Conservation (phyloP, 1,284 basidiomycete genomes). For the Sporisorium exsertum region DNA sequence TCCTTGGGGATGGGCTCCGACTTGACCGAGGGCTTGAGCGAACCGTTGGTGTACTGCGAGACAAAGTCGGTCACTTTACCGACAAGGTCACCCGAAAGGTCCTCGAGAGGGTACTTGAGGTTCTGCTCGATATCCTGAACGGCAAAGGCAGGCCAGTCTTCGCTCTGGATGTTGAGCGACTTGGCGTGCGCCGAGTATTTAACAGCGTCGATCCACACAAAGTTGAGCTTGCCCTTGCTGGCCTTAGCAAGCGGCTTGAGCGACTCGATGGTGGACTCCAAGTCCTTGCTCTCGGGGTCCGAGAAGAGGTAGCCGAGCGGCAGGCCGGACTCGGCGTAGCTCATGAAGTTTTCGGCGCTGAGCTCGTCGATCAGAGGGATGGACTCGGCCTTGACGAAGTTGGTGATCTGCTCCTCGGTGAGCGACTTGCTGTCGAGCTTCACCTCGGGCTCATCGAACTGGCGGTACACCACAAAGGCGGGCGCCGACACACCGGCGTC, state of each 20-base stretch:
- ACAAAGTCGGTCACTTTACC: constrained; percentile 75
- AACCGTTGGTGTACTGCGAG: constrained; percentile 78
- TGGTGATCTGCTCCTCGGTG: constrained; percentile 73
- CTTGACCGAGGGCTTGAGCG: constrained; percentile 87
- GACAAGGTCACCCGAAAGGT: constrained; percentile 74
- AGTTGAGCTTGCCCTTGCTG: constrained; percentile 90
- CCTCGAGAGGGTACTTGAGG: constrained; percentile 90
- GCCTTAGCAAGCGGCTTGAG: constrained; percentile 82
- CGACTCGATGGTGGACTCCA: constrained; percentile 77
- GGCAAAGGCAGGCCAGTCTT: constrained; percentile 92
- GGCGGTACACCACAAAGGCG: constrained; percentile 89
- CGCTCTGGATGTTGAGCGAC: constrained; percentile 83
- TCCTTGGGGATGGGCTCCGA: constrained; percentile 85
- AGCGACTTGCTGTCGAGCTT: constrained; percentile 71
- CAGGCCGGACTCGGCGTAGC: constrained; percentile 83
- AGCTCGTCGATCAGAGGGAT: constrained; percentile 93
- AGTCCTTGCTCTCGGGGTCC: constrained; percentile 80
- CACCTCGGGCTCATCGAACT: constrained; percentile 86
- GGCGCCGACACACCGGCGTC: constrained; percentile 81
- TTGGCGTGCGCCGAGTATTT: constrained; percentile 95
- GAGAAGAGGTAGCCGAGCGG: constrained; percentile 96
- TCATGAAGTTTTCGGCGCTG: constrained; percentile 89
- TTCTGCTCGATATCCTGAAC: constrained; percentile 86
- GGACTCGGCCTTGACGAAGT: constrained; percentile 82
- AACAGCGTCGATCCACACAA: constrained; percentile 97